Conservation (phyloP, 768 basidiomycete species). For the Trichaptum fuscoviolaceum region DNA sequence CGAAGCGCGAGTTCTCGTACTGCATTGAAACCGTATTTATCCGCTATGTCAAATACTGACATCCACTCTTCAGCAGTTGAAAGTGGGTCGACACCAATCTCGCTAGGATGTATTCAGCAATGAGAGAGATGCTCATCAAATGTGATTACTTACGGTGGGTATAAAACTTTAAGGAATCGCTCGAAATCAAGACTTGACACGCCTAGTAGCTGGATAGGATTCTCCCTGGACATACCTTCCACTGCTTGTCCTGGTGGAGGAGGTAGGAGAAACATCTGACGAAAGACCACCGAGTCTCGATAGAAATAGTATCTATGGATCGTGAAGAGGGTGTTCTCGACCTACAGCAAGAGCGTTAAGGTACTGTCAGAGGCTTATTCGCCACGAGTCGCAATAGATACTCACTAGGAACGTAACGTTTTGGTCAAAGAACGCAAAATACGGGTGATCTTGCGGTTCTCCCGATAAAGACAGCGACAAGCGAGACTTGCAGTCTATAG, state of each 20-base stretch:
- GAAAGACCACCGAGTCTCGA: conserved; percentile 29
- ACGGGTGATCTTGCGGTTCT: conserved; percentile 13
- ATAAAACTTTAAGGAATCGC: conserved; percentile 26
- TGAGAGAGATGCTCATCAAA: conserved; percentile 2
- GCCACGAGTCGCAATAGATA: conserved; percentile 1
- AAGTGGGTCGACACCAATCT: not conserved
- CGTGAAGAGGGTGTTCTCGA: conserved; percentile 26
- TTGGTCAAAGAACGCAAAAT: conserved; percentile 24
- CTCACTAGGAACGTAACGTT: conserved; percentile 22
- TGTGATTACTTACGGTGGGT: not conserved
- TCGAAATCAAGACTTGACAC: conserved; percentile 28
- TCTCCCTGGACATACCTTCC: conserved; percentile 1
- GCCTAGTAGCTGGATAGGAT: conserved; percentile 23
- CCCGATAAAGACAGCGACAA: not conserved
- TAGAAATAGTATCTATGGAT: conserved; percentile 34
- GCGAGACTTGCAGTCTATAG: not conserved
- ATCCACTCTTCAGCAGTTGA: conserved; percentile 1
- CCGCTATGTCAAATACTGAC: not conserved
- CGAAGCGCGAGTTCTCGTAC: conserved; percentile 1
- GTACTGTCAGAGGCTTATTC: conserved; percentile 1
- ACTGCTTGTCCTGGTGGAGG: conserved; percentile 8
- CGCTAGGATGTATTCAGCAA: conserved; percentile 5
- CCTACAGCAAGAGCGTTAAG: conserved; percentile 18
- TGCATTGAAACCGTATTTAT: not conserved
- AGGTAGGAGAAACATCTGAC: conserved; percentile 20